phyloP scores from a whole-genome alignment of 225 moss, liverwort and hornwort species.

The Pseudisothecium myosuroides region DNA sequence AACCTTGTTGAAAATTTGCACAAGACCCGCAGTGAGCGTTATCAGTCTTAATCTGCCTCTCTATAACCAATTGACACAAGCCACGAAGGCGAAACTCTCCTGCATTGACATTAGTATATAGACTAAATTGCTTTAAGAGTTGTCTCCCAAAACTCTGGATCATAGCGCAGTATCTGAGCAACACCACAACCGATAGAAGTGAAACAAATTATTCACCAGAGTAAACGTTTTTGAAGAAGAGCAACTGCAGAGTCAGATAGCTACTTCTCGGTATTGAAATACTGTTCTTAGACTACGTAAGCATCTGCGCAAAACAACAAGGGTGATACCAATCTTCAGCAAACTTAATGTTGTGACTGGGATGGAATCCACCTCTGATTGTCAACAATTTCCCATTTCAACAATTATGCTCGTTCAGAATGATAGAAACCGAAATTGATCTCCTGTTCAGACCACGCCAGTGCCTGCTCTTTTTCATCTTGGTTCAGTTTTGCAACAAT shows the following conservation, averaged over 20 bases:
- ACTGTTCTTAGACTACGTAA: neutral
- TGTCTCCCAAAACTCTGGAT: neutral
- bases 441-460: neutral
- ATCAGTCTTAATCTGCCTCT: too few relatives aligned
- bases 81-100: too few relatives aligned
- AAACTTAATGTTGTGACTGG: neutral
- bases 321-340: neutral
- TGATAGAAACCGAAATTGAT: neutral
- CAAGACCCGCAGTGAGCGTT: too few relatives aligned
- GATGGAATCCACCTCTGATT: neutral
- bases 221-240: neutral
- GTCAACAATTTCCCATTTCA: neutral
- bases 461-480: slow-evolving; percentile 21
- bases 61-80: too few relatives aligned
- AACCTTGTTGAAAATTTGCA: too few relatives aligned
- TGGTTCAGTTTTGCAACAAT: slow-evolving; percentile 4
- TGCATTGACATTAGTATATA: too few relatives aligned
- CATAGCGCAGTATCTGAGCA: slow-evolving; percentile 16
- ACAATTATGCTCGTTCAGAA: neutral
- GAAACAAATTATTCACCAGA: neutral
- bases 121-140: too few relatives aligned
- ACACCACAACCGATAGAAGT: neutral
- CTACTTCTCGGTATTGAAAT: neutral
- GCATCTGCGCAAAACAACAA: neutral
- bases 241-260: neutral